Evolutionary conservation across 352 stramenopile species (phyloP), one percentile per base, ranked within the genome.

Genomic region (Phytophthora crassamura): DNA sequence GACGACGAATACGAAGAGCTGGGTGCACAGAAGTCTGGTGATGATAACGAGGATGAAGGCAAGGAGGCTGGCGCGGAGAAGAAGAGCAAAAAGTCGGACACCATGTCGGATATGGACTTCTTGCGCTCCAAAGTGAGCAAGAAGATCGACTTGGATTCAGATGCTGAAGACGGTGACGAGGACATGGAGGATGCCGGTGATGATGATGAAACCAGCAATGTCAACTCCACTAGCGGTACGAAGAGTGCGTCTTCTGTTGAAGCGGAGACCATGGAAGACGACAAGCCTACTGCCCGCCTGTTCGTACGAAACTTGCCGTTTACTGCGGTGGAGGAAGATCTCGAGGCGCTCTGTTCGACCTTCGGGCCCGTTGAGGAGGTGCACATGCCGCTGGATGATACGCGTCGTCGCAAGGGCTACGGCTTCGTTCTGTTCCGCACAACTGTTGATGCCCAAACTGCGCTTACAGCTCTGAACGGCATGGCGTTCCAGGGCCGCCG

Each of bases 241-340:
- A 65, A 65, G 33, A 46, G 14, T 30, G 18, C n/a, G 12, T 38
- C 41, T 53, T 41, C 32, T 50, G 43, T 41, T 39, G 40, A 52
- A 39, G 36, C 69, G 25, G 66, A 63, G 3, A 7, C 45, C 9
- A 47, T 14, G 12, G 66, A 71, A 36, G 72, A 78, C 0, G 63
- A 82, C 9, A 80, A 83, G 50, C 83, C 78, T 14, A 86, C 73
- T 14, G 75, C 85, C n/a, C 89, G 98, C 34, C 76, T 99, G 39
- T 99, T 99, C 80, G 80, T 99, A 41, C 82, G 96, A 28, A 99
- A 99, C 61, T 63, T 99, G 33, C 93, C 97, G 39, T 99, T 98
- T 73, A 94, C 84, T n/a, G 88, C 90, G 2, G 97, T 96, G 10
- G 97, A 99, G 70, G 97, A 99, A 58, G 97, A 99, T 57, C 69